These are phyloP conservation scores for Pleurotus ostreatus DNA, from an alignment of 768 basidiomycete genomes.

Conservation along the genomic window DNA sequence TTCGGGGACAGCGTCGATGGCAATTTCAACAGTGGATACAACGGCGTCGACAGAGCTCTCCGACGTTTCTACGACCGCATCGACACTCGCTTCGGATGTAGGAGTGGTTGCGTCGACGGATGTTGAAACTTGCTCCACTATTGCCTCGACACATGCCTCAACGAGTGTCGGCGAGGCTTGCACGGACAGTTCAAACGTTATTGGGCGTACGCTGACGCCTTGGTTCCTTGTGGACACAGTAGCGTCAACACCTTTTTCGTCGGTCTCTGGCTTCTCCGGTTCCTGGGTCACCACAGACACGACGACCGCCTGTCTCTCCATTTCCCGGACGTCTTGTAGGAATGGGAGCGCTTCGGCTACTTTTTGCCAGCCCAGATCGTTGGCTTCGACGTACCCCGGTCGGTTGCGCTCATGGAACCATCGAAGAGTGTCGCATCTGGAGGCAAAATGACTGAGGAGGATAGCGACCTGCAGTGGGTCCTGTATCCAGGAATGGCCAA, in stretches of 20 bases:
- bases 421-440: conserved; percentile 62
- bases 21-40: conserved; percentile 35
- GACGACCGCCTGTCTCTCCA: conserved; percentile 42
- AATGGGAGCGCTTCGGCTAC: conserved; percentile 69
- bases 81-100: conserved; percentile 18
- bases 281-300: conserved; percentile 12
- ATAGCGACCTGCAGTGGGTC: conserved; percentile 71
- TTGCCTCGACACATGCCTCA: conserved; percentile 29
- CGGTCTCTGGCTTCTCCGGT: conserved; percentile 24
- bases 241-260: conserved; percentile 48
- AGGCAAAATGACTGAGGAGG: conserved; percentile 75
- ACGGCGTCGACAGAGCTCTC: conserved; percentile 54
- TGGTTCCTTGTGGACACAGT: conserved; percentile 25
- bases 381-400: conserved; percentile 62
- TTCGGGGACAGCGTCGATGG: conserved; percentile 49
- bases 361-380: conserved; percentile 66
- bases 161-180: conserved; percentile 34
- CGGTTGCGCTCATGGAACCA: conserved; percentile 80
- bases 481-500: conserved; percentile 70
- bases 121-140: conserved; percentile 23
- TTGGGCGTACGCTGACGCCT: conserved; percentile 27
- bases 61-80: conserved; percentile 16
- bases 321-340: conserved; percentile 60
- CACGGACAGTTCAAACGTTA: conserved; percentile 25
- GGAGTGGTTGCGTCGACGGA: conserved; percentile 23